Evolutionary conservation across 2,329 filamentous ascomycete species (phyloP).

Genomic region (Xylogone sp.): DNA sequence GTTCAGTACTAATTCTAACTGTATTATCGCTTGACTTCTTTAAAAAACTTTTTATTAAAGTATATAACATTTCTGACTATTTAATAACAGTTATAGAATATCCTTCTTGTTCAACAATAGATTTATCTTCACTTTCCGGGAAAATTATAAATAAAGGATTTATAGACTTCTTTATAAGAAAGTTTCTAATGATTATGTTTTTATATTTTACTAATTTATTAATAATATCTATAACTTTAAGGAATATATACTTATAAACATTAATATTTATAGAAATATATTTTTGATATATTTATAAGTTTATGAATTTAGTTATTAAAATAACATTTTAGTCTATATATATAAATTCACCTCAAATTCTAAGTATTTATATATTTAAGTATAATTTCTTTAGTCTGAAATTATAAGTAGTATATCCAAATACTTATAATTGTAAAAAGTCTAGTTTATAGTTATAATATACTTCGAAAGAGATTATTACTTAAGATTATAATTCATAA

Average conservation of each 20-base stretch:
- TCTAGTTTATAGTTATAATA: background rate
- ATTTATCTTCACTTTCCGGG: no score
- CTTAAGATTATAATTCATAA: background rate
- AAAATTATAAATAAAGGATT: background rate
- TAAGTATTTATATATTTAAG: background rate
- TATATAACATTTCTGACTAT: background rate
- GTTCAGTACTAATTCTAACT: background rate
- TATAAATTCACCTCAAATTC: background rate
- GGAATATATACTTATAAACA: background rate
- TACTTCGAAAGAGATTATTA: no score
- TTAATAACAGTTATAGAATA: background rate
- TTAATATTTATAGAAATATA: background rate
- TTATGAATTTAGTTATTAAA: background rate
- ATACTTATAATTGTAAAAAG: background rate
- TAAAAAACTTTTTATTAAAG: background rate
- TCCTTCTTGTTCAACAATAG: background rate
- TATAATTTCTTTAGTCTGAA: background rate
- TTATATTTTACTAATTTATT: background rate
- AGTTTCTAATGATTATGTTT: no score
- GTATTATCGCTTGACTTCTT: background rate
- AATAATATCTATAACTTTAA: background rate
- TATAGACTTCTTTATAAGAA: no score
- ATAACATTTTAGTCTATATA: background rate
- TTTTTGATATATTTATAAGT: background rate
- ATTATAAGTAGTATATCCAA: background rate